Conservation (phyloP, 805 yeast genomes). For the Jamesozyma jinghongensis region DNA sequence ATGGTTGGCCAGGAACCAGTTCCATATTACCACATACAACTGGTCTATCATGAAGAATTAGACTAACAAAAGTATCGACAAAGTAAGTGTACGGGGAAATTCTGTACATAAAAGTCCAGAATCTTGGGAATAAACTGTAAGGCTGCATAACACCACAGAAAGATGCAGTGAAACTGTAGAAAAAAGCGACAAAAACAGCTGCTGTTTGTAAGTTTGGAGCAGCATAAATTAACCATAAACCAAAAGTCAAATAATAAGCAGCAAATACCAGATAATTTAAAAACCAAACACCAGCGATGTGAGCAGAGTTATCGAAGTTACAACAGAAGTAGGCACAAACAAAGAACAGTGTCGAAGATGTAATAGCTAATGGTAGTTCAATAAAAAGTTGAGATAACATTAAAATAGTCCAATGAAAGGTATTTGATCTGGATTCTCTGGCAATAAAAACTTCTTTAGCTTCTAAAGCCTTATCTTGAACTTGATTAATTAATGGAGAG, state of each 20-base stretch:
- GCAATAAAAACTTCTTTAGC: conserved; percentile 60
- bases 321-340: conserved; percentile 46
- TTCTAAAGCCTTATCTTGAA: conserved; percentile 49
- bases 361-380: conserved; percentile 53
- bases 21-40: conserved; percentile 46
- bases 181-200: conserved; percentile 44
- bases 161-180: conserved; percentile 27
- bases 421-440: conserved; percentile 62
- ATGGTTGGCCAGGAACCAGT: conserved; percentile 42
- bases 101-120: conserved; percentile 68
- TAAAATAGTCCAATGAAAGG: conserved; percentile 63
- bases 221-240: conserved; percentile 42
- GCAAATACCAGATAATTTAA: conserved; percentile 37
- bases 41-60: conserved; percentile 39
- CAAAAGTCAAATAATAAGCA: conserved; percentile 38
- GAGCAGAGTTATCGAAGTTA: conserved; percentile 33
- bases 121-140: conserved; percentile 49
- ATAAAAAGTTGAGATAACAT: conserved; percentile 44
- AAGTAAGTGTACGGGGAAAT: conserved; percentile 57
- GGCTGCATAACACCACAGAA: conserved; percentile 34
- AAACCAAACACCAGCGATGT: conserved; percentile 42
- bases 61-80: conserved; percentile 42
- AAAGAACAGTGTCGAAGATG: conserved; percentile 43
- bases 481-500: conserved; percentile 54
- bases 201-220: conserved; percentile 67